phyloP scores from a whole-genome alignment of 2,329 filamentous ascomycete species.

The Fusarium newnesense region DNA sequence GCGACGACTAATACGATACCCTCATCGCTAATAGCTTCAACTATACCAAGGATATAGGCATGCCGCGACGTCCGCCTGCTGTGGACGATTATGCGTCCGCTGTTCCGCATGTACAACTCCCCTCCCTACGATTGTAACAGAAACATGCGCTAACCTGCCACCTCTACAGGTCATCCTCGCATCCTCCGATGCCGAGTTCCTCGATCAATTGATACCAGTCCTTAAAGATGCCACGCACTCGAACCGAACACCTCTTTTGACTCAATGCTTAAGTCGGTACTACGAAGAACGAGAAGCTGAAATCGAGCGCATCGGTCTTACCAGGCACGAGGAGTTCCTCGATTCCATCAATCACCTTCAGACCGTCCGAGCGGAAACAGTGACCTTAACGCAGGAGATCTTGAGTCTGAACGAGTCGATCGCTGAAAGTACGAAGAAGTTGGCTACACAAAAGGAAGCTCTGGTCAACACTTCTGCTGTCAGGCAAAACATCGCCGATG shows the following conservation, averaged over 20 bases:
- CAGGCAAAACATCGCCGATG: constrained; percentile 95
- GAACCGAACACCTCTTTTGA: constrained; percentile 76
- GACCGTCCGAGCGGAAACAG: constrained; percentile 88
- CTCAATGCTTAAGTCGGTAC: constrained; percentile 77
- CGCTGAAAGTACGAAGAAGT: constrained; percentile 90
- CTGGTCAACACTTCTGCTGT: constrained; percentile 92
- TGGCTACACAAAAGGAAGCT: constrained; percentile 93
- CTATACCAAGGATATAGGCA: constrained; percentile 40
- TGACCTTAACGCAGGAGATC: constrained; percentile 89
- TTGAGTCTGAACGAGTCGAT: constrained; percentile 93
- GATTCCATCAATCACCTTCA: constrained; percentile 95
- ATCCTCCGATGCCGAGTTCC: constrained; percentile 90
- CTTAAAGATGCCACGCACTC: constrained; percentile 88
- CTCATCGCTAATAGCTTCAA: constrained; percentile 18
- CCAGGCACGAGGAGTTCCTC: constrained; percentile 96
- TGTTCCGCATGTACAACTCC: constrained; percentile 54
- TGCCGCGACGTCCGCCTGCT: constrained; percentile 58
- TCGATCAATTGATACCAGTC: constrained; percentile 94
- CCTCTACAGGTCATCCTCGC: constrained; percentile 83
- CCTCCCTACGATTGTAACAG: constrained; percentile 13
- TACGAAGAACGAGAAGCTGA: constrained; percentile 88
- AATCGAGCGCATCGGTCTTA: constrained; percentile 93
- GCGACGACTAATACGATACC: constrained; percentile 21
- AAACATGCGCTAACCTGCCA: constrained; percentile 15
- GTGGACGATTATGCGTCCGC: constrained; percentile 60